A percentile compares a stretch with the other conserved stretches of the same genome.
Evolutionary conservation across 345 rosid genomes (phyloP).

Genomic region (Camelina sativa): DNA sequence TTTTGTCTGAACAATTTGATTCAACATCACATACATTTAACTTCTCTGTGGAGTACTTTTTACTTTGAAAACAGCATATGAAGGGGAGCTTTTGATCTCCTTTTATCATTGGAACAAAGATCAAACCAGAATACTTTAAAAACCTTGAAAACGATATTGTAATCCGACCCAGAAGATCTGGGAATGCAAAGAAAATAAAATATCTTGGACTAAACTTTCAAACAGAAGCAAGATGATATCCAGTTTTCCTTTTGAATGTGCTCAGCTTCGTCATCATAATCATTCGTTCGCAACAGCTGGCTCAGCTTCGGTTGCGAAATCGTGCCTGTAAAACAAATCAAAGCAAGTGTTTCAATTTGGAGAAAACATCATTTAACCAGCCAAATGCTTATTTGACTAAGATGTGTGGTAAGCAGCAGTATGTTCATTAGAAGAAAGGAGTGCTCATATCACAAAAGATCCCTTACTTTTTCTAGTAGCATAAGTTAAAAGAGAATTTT

Average conservation of each 20-base stretch:
- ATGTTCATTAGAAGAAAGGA: constrained; percentile 14
- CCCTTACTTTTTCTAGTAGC: background rate
- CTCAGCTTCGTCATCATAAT: constrained; percentile 29
- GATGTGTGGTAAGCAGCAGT: background rate
- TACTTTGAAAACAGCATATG: constrained; percentile 15
- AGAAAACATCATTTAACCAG: constrained; percentile 11
- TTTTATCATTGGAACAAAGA: constrained; percentile 24
- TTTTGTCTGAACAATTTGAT: constrained; percentile 17
- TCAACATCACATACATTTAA: background rate
- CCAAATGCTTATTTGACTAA: constrained; percentile 1
- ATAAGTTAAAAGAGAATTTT: background rate
- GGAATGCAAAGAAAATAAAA: constrained; percentile 38
- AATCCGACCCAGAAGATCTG: background rate
- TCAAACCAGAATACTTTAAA: constrained; percentile 11
- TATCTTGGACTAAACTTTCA: background rate
- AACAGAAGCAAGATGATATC: constrained; percentile 31
- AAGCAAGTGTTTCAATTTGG: background rate
- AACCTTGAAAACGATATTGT: constrained; percentile 2
- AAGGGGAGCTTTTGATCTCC: constrained; percentile 6
- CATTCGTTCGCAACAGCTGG: constrained; percentile 40
- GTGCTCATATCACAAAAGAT: background rate
- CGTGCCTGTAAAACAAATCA: constrained; percentile 41
- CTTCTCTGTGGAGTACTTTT: background rate
- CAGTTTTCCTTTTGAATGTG: background rate
- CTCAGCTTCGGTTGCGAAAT: constrained; percentile 36